Evolutionary conservation across 139 green algal species (phyloP).

Genomic region (Micromonas commoda): DNA sequence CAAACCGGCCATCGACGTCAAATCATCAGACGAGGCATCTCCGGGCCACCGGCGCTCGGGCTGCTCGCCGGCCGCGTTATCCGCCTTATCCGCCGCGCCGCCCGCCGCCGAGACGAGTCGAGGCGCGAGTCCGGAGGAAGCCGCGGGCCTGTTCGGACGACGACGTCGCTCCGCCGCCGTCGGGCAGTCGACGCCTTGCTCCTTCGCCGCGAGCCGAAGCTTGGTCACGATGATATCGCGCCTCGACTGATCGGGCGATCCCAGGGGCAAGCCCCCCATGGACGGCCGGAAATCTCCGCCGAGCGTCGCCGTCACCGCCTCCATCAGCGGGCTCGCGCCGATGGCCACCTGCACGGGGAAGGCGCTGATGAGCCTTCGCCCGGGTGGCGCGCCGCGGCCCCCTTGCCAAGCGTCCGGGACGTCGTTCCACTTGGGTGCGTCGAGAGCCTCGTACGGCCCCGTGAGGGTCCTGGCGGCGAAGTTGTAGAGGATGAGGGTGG

Average conservation of each 20-base stretch:
- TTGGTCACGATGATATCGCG: not conserved
- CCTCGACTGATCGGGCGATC: not conserved
- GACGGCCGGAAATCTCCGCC: not conserved
- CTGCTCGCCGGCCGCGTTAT: no score
- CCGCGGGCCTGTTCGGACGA: no score
- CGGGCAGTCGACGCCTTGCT: not conserved
- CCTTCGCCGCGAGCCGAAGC: not conserved
- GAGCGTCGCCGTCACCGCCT: not conserved
- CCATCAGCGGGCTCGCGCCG: not conserved
- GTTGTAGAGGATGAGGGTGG: not conserved
- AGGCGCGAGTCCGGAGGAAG: no score
- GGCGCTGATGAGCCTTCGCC: not conserved
- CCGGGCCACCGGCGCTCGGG: no score
- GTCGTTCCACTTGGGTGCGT: not conserved
- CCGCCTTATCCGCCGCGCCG: no score
- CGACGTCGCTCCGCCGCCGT: not conserved
- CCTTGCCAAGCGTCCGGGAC: not conserved
- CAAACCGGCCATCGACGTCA: no score
- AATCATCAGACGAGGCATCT: no score
- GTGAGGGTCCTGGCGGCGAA: not conserved
- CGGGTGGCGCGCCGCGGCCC: no score
- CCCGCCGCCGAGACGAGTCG: no score
- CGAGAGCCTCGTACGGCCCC: not conserved
- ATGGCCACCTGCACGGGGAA: not conserved
- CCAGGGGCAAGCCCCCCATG: not conserved